Percentiles rank a stretch among this genome's conserved stretches.
Evolutionary conservation across 108 stramenopile genomes (phyloP).

Genomic region (Cyclotella choctawhatcheeana): DNA sequence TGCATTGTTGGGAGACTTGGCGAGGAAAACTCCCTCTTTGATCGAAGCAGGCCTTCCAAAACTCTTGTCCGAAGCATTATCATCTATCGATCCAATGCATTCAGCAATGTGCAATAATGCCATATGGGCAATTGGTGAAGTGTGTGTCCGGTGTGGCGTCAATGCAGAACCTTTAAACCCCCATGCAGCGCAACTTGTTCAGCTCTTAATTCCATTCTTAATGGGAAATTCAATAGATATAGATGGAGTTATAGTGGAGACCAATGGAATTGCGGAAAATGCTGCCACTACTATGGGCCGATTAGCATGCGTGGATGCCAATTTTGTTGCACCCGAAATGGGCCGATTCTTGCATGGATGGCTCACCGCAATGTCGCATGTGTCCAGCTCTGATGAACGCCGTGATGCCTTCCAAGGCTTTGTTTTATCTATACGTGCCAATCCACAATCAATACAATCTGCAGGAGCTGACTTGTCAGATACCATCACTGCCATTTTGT

Average conservation of each 20-base stretch:
- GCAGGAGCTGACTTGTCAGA: conserved; percentile 49
- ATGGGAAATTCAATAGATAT: conserved; percentile 68
- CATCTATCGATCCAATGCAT: conserved; percentile 64
- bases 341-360: conserved; percentile 82
- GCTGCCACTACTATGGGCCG: conserved; percentile 88
- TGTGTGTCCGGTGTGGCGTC: conserved; percentile 78
- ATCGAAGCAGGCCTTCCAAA: conserved; percentile 76
- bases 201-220: conserved; percentile 74
- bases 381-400: conserved; percentile 68
- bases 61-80: conserved; percentile 63
- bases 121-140: conserved; percentile 93
- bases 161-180: conserved; percentile 71
- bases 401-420: conserved; percentile 84
- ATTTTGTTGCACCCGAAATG: conserved; percentile 84
- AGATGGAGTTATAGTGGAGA: conserved; percentile 32
- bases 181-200: conserved; percentile 63
- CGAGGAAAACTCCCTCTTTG: conserved; percentile 75
- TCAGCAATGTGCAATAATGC: conserved; percentile 89
- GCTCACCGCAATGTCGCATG: conserved; percentile 75
- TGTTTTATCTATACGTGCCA: conserved; percentile 64
- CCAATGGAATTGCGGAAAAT: conserved; percentile 89
- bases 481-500: conserved; percentile 66
- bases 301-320: conserved; percentile 79
- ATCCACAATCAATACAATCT: conserved; percentile 75
- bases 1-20: conserved; percentile 90